These are phyloP conservation scores for Lepiota brunneoincarnata DNA, from an alignment of 768 basidiomycete genomes.

Conservation along the genomic window DNA sequence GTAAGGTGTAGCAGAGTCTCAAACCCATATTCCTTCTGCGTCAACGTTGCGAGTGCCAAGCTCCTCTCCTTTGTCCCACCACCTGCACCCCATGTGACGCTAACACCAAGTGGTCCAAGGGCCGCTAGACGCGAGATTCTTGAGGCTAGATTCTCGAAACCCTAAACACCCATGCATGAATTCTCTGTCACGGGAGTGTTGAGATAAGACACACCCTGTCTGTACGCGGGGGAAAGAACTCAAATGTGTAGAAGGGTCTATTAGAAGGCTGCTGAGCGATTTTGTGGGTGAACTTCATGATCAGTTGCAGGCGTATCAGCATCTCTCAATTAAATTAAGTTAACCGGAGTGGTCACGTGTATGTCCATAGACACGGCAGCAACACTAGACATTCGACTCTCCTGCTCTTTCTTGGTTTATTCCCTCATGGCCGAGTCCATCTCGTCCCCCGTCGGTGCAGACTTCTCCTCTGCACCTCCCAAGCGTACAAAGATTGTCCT, in stretches of 20 bases:
- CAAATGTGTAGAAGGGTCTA: conserved; percentile 87
- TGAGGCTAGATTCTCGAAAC: conserved; percentile 86
- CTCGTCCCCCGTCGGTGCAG: conserved; percentile 69
- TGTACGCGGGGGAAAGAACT: conserved; percentile 96
- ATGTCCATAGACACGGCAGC: not conserved
- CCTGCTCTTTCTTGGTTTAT: not conserved
- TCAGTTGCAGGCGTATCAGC: not conserved
- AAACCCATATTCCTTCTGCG: conserved; percentile 69
- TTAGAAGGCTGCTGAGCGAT: conserved; percentile 42
- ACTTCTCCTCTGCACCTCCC: conserved; percentile 85
- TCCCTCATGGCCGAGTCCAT: conserved; percentile 37
- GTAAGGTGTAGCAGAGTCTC: conserved; percentile 94
- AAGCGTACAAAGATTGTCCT: conserved; percentile 97
- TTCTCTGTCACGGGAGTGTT: not conserved
- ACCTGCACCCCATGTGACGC: conserved; percentile 97
- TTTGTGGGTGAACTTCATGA: conserved; percentile 76
- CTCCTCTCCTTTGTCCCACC: conserved; percentile 87
- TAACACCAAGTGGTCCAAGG: conserved; percentile 80
- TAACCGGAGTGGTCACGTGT: conserved; percentile 6
- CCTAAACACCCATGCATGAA: conserved; percentile 37
- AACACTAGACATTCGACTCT: not conserved
- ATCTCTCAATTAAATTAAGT: conserved; percentile 3
- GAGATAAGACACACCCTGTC: conserved; percentile 55
- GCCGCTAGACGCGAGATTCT: conserved; percentile 81
- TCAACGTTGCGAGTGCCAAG: conserved; percentile 80